Conservation (phyloP, 2,329 filamentous ascomycete species). For the Xylaria sp. region DNA sequence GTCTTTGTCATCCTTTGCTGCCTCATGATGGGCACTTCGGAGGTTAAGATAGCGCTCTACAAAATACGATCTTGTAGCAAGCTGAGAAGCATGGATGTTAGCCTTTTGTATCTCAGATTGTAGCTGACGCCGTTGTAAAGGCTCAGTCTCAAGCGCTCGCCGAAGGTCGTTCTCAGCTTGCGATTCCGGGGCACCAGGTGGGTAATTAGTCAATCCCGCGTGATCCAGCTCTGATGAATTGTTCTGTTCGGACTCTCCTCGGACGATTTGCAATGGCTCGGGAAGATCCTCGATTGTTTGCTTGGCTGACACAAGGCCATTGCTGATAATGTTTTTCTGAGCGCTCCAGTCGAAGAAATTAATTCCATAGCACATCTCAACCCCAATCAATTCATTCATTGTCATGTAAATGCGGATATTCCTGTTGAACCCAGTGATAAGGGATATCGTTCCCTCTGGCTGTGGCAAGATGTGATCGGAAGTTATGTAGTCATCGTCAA, state of each 20-base stretch:
- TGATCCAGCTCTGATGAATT: constrained; percentile 45
- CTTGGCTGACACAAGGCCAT: constrained; percentile 74
- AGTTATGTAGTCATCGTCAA: constrained; percentile 83
- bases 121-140: constrained; percentile 59
- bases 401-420: constrained; percentile 80
- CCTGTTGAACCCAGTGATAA: constrained; percentile 80
- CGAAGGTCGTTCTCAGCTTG: constrained; percentile 58
- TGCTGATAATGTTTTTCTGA: constrained; percentile 75
- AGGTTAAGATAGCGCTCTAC: constrained; percentile 86
- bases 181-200: constrained; percentile 54
- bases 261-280: constrained; percentile 65
- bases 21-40: constrained; percentile 64
- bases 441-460: constrained; percentile 69
- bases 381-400: constrained; percentile 78
- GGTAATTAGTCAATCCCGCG: constrained; percentile 57
- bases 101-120: constrained; percentile 92
- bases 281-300: constrained; percentile 71
- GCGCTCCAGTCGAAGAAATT: constrained; percentile 77
- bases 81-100: constrained; percentile 82
- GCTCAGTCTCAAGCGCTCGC: constrained; percentile 52
- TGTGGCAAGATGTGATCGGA: constrained; percentile 73
- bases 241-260: constrained; percentile 47
- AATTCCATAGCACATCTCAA: constrained; percentile 82
- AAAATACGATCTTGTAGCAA: constrained; percentile 82
- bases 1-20: constrained; percentile 49